Percentiles rank a stretch among this genome's conserved stretches.
These are phyloP conservation scores for Coemansia sp. DNA, from an alignment of 192 early-diverging fungal genomes.

Conservation along the genomic window DNA sequence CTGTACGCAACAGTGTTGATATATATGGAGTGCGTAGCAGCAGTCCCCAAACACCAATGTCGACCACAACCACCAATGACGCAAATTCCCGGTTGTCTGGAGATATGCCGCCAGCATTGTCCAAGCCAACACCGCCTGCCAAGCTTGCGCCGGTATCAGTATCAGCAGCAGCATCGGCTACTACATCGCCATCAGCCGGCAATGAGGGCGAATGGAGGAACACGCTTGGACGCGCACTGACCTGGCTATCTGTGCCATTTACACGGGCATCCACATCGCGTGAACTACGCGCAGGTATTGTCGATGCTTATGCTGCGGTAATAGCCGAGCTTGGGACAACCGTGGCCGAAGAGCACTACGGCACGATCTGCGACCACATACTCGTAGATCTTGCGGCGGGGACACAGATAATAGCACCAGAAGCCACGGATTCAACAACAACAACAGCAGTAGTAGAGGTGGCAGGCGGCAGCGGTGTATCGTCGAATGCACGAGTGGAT, in stretches of 20 bases:
- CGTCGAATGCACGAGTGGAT: conserved; percentile 61
- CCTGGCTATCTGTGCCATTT: conserved; percentile 64
- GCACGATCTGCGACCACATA: conserved; percentile 66
- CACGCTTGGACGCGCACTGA: conserved; percentile 69
- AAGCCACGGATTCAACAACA: background rate
- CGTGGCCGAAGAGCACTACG: conserved; percentile 76
- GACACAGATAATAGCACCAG: conserved; percentile 46
- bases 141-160: background rate
- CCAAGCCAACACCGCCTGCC: background rate
- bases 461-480: no score
- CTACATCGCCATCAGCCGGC: background rate
- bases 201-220: conserved; percentile 11
- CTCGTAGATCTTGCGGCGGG: conserved; percentile 41
- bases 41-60: background rate
- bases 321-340: conserved; percentile 69
- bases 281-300: conserved; percentile 73
- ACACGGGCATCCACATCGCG: conserved; percentile 61
- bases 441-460: background rate
- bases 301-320: conserved; percentile 76
- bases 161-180: background rate
- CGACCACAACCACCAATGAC: background rate
- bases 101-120: background rate
- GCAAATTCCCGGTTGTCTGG: background rate
- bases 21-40: background rate
- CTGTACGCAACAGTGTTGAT: conserved; percentile 19